Conservation (phyloP, 139 green algal genomes). For the Chlorella ohadii region DNA sequence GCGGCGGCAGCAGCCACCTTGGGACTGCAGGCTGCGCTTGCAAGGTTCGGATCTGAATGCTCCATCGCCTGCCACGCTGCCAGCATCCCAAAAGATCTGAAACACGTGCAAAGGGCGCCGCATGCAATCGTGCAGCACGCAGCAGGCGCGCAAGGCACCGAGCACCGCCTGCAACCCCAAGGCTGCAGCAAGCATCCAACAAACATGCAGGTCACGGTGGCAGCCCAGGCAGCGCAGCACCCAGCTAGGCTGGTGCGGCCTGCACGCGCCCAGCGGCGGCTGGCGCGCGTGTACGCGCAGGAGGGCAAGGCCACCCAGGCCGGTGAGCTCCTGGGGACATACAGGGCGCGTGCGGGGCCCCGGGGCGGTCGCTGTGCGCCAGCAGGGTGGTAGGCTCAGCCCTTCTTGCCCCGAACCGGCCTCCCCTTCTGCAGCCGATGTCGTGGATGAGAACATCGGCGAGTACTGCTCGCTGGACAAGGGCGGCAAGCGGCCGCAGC, state of each 20-base stretch:
- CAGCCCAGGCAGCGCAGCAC: neutral
- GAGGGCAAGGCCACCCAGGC: neutral
- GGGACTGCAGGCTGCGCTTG: too few relatives aligned
- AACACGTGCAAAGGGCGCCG: too few relatives aligned
- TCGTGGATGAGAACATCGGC: constrained; percentile 44
- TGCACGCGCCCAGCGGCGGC: neutral
- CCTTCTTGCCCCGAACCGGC: neutral
- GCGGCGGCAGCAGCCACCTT: too few relatives aligned
- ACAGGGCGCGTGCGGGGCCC: too few relatives aligned
- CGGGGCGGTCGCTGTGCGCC: neutral
- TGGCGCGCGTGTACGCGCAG: constrained; percentile 9
- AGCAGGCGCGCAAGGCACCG: too few relatives aligned
- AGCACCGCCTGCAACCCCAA: too few relatives aligned
- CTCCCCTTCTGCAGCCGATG: neutral
- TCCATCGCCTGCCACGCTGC: too few relatives aligned
- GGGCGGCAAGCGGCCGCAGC: constrained; percentile 10
- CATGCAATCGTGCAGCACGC: too few relatives aligned
- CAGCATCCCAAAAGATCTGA: too few relatives aligned
- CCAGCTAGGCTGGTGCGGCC: neutral
- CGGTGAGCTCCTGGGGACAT: neutral
- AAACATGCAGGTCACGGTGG: neutral
- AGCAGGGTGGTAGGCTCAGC: neutral
- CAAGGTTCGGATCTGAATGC: too few relatives aligned
- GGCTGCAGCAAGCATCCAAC: too few relatives aligned
- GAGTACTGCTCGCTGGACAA: constrained; percentile 48